These are phyloP conservation scores for Carex littledalei DNA, from an alignment of 176 grass and related monocot species.

Conservation along the genomic window DNA sequence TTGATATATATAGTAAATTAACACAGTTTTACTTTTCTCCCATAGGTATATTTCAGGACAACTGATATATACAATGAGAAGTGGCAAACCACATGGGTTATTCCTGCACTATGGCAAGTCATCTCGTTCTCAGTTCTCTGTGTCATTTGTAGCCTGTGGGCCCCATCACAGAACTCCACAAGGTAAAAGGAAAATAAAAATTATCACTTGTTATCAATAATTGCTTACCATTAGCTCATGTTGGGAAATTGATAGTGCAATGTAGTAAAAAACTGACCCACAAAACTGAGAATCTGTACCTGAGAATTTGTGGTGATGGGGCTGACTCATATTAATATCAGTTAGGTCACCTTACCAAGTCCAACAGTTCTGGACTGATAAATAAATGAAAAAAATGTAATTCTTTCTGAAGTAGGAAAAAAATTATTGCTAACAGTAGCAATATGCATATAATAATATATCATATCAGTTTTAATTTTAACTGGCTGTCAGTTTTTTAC, in stretches of 20 bases:
- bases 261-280: not conserved
- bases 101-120: slow-evolving; percentile 73
- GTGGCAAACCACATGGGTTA: slow-evolving; percentile 71
- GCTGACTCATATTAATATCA: too few species aligned
- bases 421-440: not conserved
- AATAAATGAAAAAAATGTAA: not conserved
- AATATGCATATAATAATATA: not conserved
- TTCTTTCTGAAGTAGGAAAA: not conserved
- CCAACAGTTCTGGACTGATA: not conserved
- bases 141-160: slow-evolving; percentile 53
- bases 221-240: not conserved
- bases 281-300: not conserved
- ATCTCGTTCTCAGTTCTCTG: slow-evolving; percentile 76
- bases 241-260: not conserved
- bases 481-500: not conserved
- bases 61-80: slow-evolving; percentile 49
- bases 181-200: slow-evolving; percentile 33
- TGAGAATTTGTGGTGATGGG: not conserved
- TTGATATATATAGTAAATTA: not conserved
- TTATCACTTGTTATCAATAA: not conserved
- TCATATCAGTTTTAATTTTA: not conserved
- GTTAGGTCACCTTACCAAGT: not conserved
- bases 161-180: slow-evolving; percentile 46
- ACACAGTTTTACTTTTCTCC: not conserved
- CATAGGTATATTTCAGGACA: slow-evolving; percentile 65